Evolutionary conservation across 2,329 filamentous ascomycete genomes (phyloP), one percentile per base, ranked within the genome.

Genomic region (Tolypocladium amazonense): DNA sequence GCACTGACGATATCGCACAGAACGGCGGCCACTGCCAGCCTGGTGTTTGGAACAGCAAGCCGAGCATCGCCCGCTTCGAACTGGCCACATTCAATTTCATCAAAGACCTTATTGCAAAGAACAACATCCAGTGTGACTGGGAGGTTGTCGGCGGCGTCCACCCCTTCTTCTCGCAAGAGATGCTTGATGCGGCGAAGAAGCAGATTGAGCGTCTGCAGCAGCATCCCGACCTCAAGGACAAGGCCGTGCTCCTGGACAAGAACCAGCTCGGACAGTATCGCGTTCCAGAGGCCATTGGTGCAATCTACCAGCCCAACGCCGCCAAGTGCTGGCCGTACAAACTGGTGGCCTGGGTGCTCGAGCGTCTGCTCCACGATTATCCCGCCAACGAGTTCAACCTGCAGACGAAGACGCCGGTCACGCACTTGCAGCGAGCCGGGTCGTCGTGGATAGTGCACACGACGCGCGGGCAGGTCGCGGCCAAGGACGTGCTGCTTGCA

Each of bases 301-400:
- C 85, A 7, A 79, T 91, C 4, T 75, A 87, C 20, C 87, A 87
- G 62, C 75, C 76, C 47, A 75, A 83, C 50, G 89, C 89, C 0
- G 88, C 86, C 0, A 85, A 84, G 65, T 70, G 90, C 54, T 92
- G 88, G 88, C 91, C 91, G 0, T 96, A 95, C 72, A 95, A 94
- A 73, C 81, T 95, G 23, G 86, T 96, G 2, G 77, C 85, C 1
- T 88, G 85, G 73, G 79, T 92, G 0, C 75, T 96, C 0, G 84
- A 89, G 68, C 72, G 76, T 11, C 79, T 90, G 0, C 67, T 84
- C 1, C 63, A 60, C 35, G 65, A 64, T 57, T 68, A 71, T 60
- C 63, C 77, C 23, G 70, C 71, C 1, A 73, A 69, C 2, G 70
- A 68, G 12, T 85, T 92, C 67, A 92, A 92, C 67, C 77, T 93